A percentile compares a stretch with the other conserved stretches of the same genome.
phyloP scores from a whole-genome alignment of 31 red algal genomes.

The Odonthalia washingtoniensis region DNA sequence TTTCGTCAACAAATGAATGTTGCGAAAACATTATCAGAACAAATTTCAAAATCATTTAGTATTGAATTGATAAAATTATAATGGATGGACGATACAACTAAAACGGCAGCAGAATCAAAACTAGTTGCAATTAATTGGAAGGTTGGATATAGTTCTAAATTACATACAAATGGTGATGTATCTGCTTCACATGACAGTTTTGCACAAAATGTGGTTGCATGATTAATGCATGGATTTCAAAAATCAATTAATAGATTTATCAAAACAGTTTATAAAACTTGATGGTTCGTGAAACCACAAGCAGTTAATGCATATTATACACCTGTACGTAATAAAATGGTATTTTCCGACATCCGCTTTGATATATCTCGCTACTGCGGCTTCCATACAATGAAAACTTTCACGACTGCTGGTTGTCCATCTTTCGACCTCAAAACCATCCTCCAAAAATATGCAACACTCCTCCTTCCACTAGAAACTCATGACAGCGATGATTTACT shows the following conservation, averaged over 20 bases:
- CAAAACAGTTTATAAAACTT: slow-evolving; percentile 60
- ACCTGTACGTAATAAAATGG: slow-evolving; percentile 83
- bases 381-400: too few species aligned
- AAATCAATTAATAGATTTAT: slow-evolving; percentile 57
- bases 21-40: slow-evolving; percentile 57
- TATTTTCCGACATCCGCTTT: too few species aligned
- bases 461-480: too few species aligned
- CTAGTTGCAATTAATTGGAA: slow-evolving; percentile 70
- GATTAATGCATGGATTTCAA: slow-evolving; percentile 43
- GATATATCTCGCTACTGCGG: too few species aligned
- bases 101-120: slow-evolving; percentile 70
- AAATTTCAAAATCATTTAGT: slow-evolving; percentile 77
- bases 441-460: too few species aligned
- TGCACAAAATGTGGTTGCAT: slow-evolving; percentile 51
- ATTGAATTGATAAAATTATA: slow-evolving; percentile 44
- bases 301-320: slow-evolving; percentile 95
- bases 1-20: slow-evolving; percentile 62
- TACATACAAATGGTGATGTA: slow-evolving; percentile 79
- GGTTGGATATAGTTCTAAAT: slow-evolving; percentile 76
- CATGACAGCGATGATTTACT: too few species aligned
- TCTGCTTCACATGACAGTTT: slow-evolving; percentile 44
- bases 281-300: slow-evolving; percentile 77
- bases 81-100: slow-evolving; percentile 81
- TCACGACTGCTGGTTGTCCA: too few species aligned
- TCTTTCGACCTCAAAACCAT: too few species aligned